Base-by-base conservation (phyloP, 352 stramenopile genomes). In the Globisporangium polare region DNA sequence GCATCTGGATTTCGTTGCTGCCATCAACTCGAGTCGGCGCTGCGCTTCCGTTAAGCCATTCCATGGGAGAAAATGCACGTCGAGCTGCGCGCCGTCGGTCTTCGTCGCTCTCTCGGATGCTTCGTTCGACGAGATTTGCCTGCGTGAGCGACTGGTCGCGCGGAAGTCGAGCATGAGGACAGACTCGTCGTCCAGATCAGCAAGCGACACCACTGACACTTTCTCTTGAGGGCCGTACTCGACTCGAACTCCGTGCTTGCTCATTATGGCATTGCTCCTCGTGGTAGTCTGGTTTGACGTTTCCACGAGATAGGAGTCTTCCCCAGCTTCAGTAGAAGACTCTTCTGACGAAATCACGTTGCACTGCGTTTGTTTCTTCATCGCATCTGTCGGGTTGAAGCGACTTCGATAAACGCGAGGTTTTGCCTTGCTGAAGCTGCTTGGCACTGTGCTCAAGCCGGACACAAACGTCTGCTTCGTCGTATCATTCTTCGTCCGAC, bases 401-500 rank as follows among this genome's bases (percentile, higher is more conserved):
- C 41, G 53, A 43, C 41, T 78, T 22, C 73, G 69, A 57, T 91
- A 91, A 0, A 89, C 47, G 15, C 69, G 72, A 29, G 82, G 79
- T 27, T 80, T 87, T 12, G 73, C 67, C 49, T 78, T 71, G 27
- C 71, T 68, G 54, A 91, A 91, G 63, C 72, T 76, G 45, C 82
- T 88, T n/a, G 74, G 78, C 5, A 89, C 64, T 15, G 79, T 83
- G 54, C 77, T 80, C 59, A 73, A 66, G 10, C 66, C 66, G 0
- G 78, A 74, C 0, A 72, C 58, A 55, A 72, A 79, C 9, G 13
- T 60, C 31, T 35, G 20, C n/a, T 33, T 15, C 1, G 41, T 15
- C 1, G 49, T n/a, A 29, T 66, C 24, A 2, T 41, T 54, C 17
- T 53, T 61, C 24, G 18, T 12, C 9, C 26, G 35, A 33, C 20